Evolutionary conservation across 176 grass and related monocot genomes (phyloP).

Genomic region (Urochloa ruziziensis): DNA sequence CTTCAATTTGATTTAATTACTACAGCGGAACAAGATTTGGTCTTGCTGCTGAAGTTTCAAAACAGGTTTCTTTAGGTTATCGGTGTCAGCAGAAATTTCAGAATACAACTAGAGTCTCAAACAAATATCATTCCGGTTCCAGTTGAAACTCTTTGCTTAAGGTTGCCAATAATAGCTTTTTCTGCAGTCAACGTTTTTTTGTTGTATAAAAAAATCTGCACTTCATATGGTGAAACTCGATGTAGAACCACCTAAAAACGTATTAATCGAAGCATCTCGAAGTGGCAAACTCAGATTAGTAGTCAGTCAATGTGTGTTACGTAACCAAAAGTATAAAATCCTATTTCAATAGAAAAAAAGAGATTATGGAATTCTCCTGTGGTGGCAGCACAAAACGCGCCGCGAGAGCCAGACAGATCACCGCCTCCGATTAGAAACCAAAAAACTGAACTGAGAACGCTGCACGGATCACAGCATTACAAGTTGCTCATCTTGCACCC

Average conservation of each 20-base stretch:
- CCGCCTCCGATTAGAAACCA: not conserved
- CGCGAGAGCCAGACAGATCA: not conserved
- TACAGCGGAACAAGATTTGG: not conserved
- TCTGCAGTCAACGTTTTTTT: not conserved
- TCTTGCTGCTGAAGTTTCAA: not conserved
- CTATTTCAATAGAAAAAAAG: not conserved
- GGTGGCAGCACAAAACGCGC: not conserved
- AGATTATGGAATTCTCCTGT: not conserved
- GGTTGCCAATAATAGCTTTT: not conserved
- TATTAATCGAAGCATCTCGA: not conserved
- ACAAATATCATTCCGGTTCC: not conserved
- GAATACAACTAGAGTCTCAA: too few relatives aligned
- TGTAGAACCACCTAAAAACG: too few relatives aligned
- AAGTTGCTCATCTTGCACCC: constrained; percentile 5
- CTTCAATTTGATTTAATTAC: not conserved
- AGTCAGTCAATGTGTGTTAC: not conserved
- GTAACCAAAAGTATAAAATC: not conserved
- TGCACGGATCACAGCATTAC: not conserved
- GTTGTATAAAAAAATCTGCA: not conserved
- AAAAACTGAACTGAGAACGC: not conserved
- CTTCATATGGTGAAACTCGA: not conserved
- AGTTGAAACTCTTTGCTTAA: not conserved
- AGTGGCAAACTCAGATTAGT: not conserved
- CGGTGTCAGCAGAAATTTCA: constrained; percentile 13
- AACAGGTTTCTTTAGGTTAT: not conserved